A percentile compares a stretch with the other conserved stretches of the same genome.
Evolutionary conservation across 83 land plant genomes (phyloP).

Genomic region (Picea mariana): DNA sequence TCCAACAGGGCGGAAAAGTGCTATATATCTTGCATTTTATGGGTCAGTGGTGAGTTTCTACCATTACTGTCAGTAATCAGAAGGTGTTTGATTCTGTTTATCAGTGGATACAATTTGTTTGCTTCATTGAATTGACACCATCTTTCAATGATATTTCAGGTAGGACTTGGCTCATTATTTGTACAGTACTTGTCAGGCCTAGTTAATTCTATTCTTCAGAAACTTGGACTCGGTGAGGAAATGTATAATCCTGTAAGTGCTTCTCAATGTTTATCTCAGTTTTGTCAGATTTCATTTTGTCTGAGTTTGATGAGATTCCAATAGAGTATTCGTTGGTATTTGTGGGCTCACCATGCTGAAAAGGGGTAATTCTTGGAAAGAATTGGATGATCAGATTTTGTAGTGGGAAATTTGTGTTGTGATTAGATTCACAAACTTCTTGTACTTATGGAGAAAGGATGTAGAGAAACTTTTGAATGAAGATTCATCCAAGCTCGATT

Average conservation of each 20-base stretch:
- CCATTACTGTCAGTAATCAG: neutral
- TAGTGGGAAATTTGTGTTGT: too few relatives aligned
- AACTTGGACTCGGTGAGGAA: constrained; percentile 80
- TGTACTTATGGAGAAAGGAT: too few relatives aligned
- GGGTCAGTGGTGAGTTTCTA: constrained; percentile 73
- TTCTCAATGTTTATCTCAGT: neutral
- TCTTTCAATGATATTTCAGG: constrained; percentile 37
- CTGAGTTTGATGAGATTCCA: too few relatives aligned
- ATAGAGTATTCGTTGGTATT: too few relatives aligned
- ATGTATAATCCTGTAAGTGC: constrained; percentile 83
- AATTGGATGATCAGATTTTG: too few relatives aligned
- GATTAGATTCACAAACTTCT: too few relatives aligned
- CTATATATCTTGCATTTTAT: constrained; percentile 68
- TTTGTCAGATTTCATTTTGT: too few relatives aligned
- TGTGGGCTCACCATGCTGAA: too few relatives aligned
- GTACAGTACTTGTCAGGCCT: constrained; percentile 62
- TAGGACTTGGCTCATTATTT: constrained; percentile 76
- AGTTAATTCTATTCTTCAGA: constrained; percentile 66
- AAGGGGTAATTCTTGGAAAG: too few relatives aligned
- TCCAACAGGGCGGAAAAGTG: constrained; percentile 87
- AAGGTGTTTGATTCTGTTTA: constrained; percentile 5
- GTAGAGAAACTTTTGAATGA: too few relatives aligned
- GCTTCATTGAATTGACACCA: neutral
- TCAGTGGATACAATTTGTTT: neutral
- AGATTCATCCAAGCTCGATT: too few relatives aligned